A percentile compares a stretch with the other conserved stretches of the same genome.
Evolutionary conservation across 345 rosid species (phyloP).

Genomic region (Lumnitzera racemosa): DNA sequence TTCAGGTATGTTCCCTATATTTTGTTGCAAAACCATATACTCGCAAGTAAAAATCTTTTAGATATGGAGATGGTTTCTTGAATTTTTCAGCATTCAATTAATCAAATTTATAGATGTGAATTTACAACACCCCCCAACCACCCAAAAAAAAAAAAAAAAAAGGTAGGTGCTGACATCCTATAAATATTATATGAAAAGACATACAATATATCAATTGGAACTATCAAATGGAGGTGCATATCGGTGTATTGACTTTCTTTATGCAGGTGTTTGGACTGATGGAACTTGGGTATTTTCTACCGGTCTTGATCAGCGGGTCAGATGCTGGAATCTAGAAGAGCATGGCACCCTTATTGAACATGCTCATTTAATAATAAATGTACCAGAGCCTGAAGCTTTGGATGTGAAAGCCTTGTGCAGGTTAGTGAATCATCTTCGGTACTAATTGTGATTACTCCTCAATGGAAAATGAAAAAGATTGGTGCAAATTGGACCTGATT

Average conservation of each 20-base stretch:
- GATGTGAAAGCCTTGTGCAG: slow-evolving; percentile 61
- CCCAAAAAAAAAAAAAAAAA: too few species aligned
- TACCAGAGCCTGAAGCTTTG: slow-evolving; percentile 89
- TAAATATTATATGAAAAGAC: too few species aligned
- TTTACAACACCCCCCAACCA: too few species aligned
- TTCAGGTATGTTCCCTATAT: too few species aligned
- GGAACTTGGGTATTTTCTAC: slow-evolving; percentile 80
- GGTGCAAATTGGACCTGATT: background rate
- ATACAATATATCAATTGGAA: too few species aligned
- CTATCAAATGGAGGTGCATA: background rate
- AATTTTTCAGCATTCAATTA: background rate
- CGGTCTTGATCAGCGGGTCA: slow-evolving; percentile 95
- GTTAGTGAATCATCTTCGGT: slow-evolving; percentile 28
- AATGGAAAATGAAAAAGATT: background rate
- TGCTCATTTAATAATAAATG: slow-evolving; percentile 53
- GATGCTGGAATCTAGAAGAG: slow-evolving; percentile 64
- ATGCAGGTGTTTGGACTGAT: slow-evolving; percentile 86
- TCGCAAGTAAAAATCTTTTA: too few species aligned
- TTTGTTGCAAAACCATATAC: too few species aligned
- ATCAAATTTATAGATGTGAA: too few species aligned
- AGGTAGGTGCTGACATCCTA: too few species aligned
- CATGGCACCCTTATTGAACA: slow-evolving; percentile 39
- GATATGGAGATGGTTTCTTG: background rate
- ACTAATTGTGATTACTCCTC: background rate
- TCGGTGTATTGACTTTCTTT: background rate